Evolutionary conservation across 768 basidiomycete species (phyloP).

Genomic region (Termitomyces bulborhizus): DNA sequence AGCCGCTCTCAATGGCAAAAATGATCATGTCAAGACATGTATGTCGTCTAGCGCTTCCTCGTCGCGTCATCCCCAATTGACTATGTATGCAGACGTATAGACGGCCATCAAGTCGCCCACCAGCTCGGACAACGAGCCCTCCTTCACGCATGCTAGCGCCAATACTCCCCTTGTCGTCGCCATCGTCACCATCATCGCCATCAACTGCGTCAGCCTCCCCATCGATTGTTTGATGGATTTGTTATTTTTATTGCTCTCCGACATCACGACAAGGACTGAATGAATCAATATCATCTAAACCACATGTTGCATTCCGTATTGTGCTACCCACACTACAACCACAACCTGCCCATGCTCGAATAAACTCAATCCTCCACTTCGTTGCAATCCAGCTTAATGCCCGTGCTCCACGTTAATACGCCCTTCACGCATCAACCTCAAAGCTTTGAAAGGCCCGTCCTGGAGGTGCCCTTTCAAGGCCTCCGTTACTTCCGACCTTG

Average conservation of each 20-base stretch:
- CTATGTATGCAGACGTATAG: slow-evolving; percentile 13
- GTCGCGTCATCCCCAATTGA: neutral
- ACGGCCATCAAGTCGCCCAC: slow-evolving; percentile 18
- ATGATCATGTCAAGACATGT: slow-evolving; percentile 50
- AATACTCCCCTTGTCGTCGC: slow-evolving; percentile 2
- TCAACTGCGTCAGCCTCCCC: slow-evolving; percentile 8
- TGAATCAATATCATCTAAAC: slow-evolving; percentile 3
- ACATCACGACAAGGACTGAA: slow-evolving; percentile 2
- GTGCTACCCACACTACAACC: slow-evolving; percentile 6
- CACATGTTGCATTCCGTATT: neutral
- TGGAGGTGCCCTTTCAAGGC: neutral
- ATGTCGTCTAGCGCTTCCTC: slow-evolving; percentile 10
- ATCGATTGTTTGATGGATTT: slow-evolving; percentile 17
- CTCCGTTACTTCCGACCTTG: neutral
- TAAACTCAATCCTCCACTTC: slow-evolving; percentile 3
- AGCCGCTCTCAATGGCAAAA: slow-evolving; percentile 44
- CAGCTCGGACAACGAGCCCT: slow-evolving; percentile 12
- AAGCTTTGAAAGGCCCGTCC: slow-evolving; percentile 5
- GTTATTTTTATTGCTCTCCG: slow-evolving; percentile 18
- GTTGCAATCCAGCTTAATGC: slow-evolving; percentile 7
- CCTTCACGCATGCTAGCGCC: slow-evolving; percentile 5
- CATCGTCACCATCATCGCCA: slow-evolving; percentile 3
- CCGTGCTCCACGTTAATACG: slow-evolving; percentile 8
- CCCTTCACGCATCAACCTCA: neutral
- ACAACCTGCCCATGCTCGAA: slow-evolving; percentile 5